Base-by-base conservation (phyloP, 352 stramenopile genomes). In the Phytopythium aichiense region DNA sequence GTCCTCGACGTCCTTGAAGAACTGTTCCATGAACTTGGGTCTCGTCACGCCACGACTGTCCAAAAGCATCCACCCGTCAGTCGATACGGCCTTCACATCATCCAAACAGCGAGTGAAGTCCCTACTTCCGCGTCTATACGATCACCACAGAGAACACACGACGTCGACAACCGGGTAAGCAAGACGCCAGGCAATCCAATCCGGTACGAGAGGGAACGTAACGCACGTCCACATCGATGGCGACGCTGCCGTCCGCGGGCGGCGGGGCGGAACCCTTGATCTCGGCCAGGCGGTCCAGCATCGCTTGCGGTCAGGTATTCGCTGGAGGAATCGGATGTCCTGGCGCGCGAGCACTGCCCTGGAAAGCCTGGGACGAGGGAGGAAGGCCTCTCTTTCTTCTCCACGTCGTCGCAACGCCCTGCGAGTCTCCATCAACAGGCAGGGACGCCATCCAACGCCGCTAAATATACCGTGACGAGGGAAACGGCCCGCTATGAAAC, bases 1-100 rank as follows among this genome's bases (percentile, higher is more conserved):
- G 3, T 88, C 76, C 60, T 99, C 94, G 13, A 98, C 92, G 63
- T 98, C 92, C 51, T 90, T 76, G 75, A 98, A 99, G 73, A 99
- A 99, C 65, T 91, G 74, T 67, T 96, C 85, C 95, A 98, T 99
- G 65, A 93, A 92, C 64, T 92, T 94, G 51, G 86, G 86, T 3
- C 86, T 78, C 61, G 78, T 70, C 46, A 91, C 71, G 43, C 69
- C 66, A 56, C 66, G 75, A 13, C 76, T 89, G 58, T 20, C 31
- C 33, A n/a, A 42, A 15, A 12, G 28, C 28, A 37, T 18, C 15
- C 42, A 45, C 42, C 2, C 28, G 9, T 56, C 2, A 56, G 50
- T 46, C 40, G 40, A 38, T 12, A 38, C 8, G 46, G 23, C 46
- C 0, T 2, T 20, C 16, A 22, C 15, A 54, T 1, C 25, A 37